Percentiles rank a stretch among this genome's conserved stretches.
Evolutionary conservation across 805 yeast species (phyloP).

Genomic region (Starmerella floris): DNA sequence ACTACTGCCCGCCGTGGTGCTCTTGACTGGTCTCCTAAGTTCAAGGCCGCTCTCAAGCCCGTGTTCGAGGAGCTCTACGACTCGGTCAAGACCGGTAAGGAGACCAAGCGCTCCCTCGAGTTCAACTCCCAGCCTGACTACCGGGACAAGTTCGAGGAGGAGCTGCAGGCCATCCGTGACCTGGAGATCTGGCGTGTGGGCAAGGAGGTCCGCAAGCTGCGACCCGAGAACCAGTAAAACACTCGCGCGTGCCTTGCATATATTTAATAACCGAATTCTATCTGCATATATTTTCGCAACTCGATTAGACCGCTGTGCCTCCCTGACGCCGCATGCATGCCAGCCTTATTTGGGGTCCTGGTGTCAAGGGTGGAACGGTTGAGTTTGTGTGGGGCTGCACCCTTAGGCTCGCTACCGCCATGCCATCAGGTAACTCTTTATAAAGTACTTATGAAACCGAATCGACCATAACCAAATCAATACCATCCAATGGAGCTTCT

Average conservation of each 20-base stretch:
- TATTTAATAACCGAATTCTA: no score
- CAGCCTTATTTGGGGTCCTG: no score
- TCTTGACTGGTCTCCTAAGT: constrained; percentile 98
- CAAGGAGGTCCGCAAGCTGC: constrained; percentile 97
- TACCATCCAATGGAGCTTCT: background rate
- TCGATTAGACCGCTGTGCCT: no score
- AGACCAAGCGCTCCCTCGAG: constrained; percentile 95
- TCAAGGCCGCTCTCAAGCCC: constrained; percentile 97
- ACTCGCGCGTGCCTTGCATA: background rate
- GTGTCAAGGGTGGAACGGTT: no score
- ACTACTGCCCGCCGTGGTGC: constrained; percentile 99
- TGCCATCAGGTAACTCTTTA: no score
- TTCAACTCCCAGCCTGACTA: constrained; percentile 97
- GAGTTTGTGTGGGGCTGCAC: no score
- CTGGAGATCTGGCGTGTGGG: constrained; percentile 99
- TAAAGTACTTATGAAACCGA: no score
- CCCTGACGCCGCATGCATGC: no score
- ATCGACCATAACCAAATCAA: no score
- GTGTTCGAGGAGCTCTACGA: constrained; percentile 93
- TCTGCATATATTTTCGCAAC: no score
- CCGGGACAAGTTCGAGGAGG: constrained; percentile 90
- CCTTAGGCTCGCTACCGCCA: no score
- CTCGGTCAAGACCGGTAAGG: constrained; percentile 89
- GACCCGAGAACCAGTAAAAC: constrained; percentile 91
- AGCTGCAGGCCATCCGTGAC: constrained; percentile 81